Conservation (phyloP, 2,329 filamentous ascomycete genomes). For the Diplodia intermedia region DNA sequence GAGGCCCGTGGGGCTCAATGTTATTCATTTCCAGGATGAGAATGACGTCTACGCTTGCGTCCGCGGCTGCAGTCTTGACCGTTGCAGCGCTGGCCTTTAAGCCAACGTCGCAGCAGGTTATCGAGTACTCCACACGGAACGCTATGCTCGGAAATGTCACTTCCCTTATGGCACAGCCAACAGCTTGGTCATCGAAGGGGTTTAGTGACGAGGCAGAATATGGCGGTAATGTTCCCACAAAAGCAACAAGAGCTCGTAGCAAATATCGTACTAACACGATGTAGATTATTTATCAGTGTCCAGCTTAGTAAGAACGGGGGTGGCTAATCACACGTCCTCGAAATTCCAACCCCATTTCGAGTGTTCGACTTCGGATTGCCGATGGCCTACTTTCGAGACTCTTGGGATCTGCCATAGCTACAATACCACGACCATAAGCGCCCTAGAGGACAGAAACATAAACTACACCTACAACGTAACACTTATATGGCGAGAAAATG, state of each 20-base stretch:
- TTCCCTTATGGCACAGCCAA: neutral
- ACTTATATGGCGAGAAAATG: too few species aligned
- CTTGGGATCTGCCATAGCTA: neutral
- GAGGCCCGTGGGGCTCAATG: slow-evolving; percentile 33
- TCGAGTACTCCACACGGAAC: neutral
- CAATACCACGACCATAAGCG: neutral
- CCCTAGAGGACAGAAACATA: neutral
- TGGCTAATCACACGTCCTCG: neutral
- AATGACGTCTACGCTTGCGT: neutral
- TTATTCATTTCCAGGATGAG: neutral
- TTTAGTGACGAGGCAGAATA: too few species aligned
- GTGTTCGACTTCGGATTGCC: neutral
- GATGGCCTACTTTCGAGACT: neutral
- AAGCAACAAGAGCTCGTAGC: too few species aligned
- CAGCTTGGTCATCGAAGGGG: too few species aligned
- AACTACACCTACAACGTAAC: too few species aligned
- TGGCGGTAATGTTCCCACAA: too few species aligned
- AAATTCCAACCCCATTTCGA: neutral
- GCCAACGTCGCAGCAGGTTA: neutral
- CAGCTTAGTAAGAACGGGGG: too few species aligned
- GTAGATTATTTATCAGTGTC: too few species aligned
- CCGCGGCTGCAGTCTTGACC: neutral
- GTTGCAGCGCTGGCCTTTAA: slow-evolving; percentile 1
- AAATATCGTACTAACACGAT: too few species aligned
- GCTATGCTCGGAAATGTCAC: neutral